Base-by-base conservation (phyloP, 73 alveolate species). In the Urostyla sp. region DNA sequence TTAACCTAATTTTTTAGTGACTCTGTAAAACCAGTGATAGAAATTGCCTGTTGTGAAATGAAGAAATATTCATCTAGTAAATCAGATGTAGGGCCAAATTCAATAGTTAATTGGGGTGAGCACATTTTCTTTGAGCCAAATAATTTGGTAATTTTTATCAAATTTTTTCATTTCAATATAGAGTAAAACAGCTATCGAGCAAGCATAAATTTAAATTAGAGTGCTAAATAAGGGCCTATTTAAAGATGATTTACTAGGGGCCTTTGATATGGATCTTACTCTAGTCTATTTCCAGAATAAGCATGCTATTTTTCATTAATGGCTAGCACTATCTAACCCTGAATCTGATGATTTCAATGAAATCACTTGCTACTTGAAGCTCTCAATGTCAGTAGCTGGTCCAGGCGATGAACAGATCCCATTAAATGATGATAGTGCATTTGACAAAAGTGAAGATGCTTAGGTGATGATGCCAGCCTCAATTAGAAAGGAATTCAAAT, bases 321-420 rank as follows among this genome's bases (percentile, higher is more conserved):
- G 99, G 98, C 61, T 96, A 20, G 99, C 98, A 16, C 72, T 96
- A 4, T 84, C 97, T 2, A 94, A 96, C 74, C 98, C 99, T 3
- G 95, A 88, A 32, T 73, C 91, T 35, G 85, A 87, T 49, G 97
- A 96, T 51, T 94, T 91, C 85, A 92, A 88, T 45, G 88, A 92
- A 56, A 85, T 96, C 51, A 90, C 95, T 51, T 98, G 98, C 55
- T 95, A 92, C 75, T 50, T 96, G 40, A 95, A 93, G 72, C 30
- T 96, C n/a, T 82, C 96, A 18, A 85, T 94, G 26, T 78, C 94
- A 32, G 92, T 96, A 26, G 81, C 84, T 32, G 92, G 92, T 4
- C 85, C 92, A 40, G 84, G 90, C 67, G 98, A 91, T 56, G 95
- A 90, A n/a, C 78, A 87, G 69, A 89, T 94, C 16, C 81, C 74